phyloP scores from a whole-genome alignment of 1,284 basidiomycete genomes.

The Psilocybe mexicana region DNA sequence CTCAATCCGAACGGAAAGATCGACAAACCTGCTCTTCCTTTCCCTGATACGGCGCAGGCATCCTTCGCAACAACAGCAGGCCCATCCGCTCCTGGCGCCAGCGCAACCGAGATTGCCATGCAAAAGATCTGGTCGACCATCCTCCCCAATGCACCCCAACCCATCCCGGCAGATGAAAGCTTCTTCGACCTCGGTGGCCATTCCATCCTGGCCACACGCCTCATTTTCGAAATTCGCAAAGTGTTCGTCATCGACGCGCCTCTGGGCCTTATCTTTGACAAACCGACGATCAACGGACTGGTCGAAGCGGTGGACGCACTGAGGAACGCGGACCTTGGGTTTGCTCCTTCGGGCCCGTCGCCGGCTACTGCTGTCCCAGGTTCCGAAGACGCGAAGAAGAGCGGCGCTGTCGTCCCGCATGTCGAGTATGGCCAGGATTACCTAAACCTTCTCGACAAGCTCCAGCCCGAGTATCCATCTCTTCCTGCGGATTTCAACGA shows the following conservation, averaged over 20 bases:
- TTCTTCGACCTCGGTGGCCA: constrained; percentile 99
- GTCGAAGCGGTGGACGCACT: constrained; percentile 80
- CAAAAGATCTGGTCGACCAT: constrained; percentile 83
- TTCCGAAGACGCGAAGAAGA: constrained; percentile 22
- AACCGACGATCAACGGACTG: constrained; percentile 85
- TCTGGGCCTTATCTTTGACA: constrained; percentile 90
- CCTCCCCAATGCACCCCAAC: constrained; percentile 78
- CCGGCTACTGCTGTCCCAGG: constrained; percentile 2
- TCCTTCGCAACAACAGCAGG: constrained; percentile 32
- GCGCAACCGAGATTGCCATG: constrained; percentile 80
- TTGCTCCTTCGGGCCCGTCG: constrained; percentile 34
- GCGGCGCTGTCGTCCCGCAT: constrained; percentile 26
- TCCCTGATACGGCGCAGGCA: constrained; percentile 93
- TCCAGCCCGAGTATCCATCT: constrained; percentile 62
- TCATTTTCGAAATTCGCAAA: constrained; percentile 97
- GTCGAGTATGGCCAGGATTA: constrained; percentile 84
- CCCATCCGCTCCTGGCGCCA: constrained; percentile 40
- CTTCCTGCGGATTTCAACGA: constrained; percentile 53
- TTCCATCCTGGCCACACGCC: constrained; percentile 95
- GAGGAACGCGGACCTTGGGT: constrained; percentile 80
- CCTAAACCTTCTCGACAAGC: constrained; percentile 57
- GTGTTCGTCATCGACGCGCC: constrained; percentile 91
- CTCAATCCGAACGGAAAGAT: constrained; percentile 99
- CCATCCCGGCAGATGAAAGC: constrained; percentile 88
- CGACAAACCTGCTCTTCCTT: constrained; percentile 97